phyloP scores from a whole-genome alignment of 202 grass and related monocot species.

The Dendrocalamus latiflorus region DNA sequence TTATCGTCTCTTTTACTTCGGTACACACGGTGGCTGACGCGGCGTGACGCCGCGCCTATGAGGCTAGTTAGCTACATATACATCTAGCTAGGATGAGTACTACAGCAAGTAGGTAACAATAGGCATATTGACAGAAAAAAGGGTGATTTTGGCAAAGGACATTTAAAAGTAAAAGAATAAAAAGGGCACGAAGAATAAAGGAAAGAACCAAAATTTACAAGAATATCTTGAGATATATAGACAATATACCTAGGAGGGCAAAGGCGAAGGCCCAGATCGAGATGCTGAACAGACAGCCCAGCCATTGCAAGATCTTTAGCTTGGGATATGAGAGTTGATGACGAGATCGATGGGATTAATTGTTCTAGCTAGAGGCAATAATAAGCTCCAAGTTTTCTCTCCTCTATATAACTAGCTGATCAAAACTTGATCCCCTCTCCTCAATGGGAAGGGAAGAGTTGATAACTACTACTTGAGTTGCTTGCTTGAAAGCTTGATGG shows the following conservation, averaged over 20 bases:
- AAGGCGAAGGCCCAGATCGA: constrained; percentile 74
- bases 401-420: background rate
- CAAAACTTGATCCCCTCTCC: background rate
- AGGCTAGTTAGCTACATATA: background rate
- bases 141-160: background rate
- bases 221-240: background rate
- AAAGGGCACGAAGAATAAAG: background rate
- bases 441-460: background rate
- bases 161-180: background rate
- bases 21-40: too few relatives aligned
- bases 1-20: too few relatives aligned
- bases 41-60: too few relatives aligned
- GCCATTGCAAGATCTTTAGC: constrained; percentile 44
- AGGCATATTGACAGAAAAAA: background rate
- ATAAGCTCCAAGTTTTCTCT: background rate
- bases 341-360: background rate
- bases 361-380: background rate
- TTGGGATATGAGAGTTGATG: background rate
- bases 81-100: background rate
- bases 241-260: constrained; percentile 63
- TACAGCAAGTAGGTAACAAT: background rate
- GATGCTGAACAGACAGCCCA: constrained; percentile 60
- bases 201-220: background rate
- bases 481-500: constrained; percentile 12
- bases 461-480: background rate